These are phyloP conservation scores for Calonectria fujianensis DNA, from an alignment of 2,329 filamentous ascomycete species.

Conservation along the genomic window DNA sequence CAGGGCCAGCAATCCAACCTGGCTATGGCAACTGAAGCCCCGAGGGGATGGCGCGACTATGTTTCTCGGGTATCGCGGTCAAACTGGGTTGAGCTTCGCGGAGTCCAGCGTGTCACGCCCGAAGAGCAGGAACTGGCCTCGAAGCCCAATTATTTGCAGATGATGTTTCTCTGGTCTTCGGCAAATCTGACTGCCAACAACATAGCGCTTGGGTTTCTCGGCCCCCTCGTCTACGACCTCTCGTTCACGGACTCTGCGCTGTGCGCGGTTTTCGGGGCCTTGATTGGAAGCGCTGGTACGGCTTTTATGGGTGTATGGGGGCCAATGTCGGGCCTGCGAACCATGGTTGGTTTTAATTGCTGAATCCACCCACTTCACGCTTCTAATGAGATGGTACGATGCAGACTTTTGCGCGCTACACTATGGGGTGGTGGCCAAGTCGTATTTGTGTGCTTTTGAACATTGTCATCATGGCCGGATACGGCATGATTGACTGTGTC, in stretches of 20 bases:
- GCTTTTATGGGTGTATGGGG: neutral
- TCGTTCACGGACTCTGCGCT: neutral
- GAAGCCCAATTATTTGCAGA: neutral
- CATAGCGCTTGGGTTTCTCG: neutral
- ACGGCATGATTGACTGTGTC: constrained; percentile 3
- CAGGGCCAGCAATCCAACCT: neutral
- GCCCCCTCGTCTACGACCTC: neutral
- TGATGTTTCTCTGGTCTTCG: neutral
- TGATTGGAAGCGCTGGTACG: neutral
- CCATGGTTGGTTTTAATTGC: neutral
- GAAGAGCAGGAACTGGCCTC: neutral
- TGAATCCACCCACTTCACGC: neutral
- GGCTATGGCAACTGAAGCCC: neutral
- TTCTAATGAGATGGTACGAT: neutral
- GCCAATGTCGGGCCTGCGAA: neutral
- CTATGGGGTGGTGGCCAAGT: neutral
- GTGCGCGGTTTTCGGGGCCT: neutral
- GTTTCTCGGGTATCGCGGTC: neutral
- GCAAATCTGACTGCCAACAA: neutral
- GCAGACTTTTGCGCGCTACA: neutral
- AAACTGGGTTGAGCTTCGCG: constrained; percentile 1
- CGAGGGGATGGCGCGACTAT: neutral
- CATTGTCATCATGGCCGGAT: constrained; percentile 1
- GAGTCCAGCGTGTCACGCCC: neutral
- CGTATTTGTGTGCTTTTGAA: neutral